These are phyloP conservation scores for Aspergillus tubingensis DNA, from an alignment of 2,329 filamentous ascomycete genomes.

Conservation along the genomic window DNA sequence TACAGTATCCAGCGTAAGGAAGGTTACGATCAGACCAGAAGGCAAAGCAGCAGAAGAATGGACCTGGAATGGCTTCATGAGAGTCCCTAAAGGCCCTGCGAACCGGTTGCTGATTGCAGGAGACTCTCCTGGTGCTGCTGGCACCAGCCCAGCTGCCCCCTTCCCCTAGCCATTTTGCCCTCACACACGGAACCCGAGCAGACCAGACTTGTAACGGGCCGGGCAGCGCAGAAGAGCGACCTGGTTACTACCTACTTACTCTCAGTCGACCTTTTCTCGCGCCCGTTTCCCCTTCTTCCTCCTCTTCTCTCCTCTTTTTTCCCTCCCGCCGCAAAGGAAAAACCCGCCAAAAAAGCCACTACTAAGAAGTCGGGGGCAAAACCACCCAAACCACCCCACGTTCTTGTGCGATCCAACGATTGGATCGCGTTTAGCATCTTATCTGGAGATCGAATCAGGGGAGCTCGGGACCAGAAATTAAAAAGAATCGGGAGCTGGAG, in stretches of 20 bases:
- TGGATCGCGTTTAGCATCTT: neutral
- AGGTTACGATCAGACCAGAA: slow-evolving; percentile 12
- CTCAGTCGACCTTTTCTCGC: slow-evolving; percentile 8
- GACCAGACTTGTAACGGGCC: slow-evolving; percentile 25
- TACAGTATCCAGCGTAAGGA: slow-evolving; percentile 24
- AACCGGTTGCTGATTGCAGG: neutral
- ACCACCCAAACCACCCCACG: neutral
- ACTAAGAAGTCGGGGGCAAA: neutral
- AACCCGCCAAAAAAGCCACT: neutral
- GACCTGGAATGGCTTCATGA: slow-evolving; percentile 23
- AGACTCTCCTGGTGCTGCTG: slow-evolving; percentile 9
- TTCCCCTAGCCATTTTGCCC: slow-evolving; percentile 3
- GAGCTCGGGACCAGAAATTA: slow-evolving; percentile 1
- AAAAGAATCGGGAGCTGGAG: neutral
- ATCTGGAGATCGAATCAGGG: neutral
- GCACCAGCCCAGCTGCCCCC: neutral
- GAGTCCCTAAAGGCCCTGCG: slow-evolving; percentile 7
- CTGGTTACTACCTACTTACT: neutral
- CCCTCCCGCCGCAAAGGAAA: slow-evolving; percentile 11
- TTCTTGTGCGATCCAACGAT: neutral
- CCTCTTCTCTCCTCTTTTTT: slow-evolving; percentile 12
- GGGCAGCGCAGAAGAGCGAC: slow-evolving; percentile 4
- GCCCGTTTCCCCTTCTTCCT: slow-evolving; percentile 12
- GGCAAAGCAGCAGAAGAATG: slow-evolving; percentile 12
- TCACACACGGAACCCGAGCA: slow-evolving; percentile 18